Base-by-base conservation (phyloP, 345 rosid species). In the Aethionema arabicum region DNA sequence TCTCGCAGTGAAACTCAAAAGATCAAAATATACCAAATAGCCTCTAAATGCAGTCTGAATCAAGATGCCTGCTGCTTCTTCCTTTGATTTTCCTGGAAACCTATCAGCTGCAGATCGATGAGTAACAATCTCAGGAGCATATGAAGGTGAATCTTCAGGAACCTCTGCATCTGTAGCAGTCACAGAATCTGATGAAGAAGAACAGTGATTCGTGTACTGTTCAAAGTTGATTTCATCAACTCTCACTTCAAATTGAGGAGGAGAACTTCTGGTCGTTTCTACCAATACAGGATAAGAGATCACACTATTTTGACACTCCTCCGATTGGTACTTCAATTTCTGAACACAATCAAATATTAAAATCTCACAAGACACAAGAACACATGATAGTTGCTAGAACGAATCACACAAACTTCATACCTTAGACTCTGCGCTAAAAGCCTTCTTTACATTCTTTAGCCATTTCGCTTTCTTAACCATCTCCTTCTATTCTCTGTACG, bases 401-500 rank as follows among this genome's bases (percentile, higher is more conserved):
- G 15, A 7, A 53, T 3, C 4, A 13, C 4, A 13, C 0, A 68
- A 55, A 50, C 1, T 13, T 15, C 0, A 39, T 14, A 70, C 74
- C 65, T 64, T 70, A 56, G 88, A 79, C 9, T 83, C 83, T 3
- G 88, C 85, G 67, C 89, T 83, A 67, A 89, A 82, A 48, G 89
- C 90, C 59, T 85, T 92, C 83, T 80, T 87, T n/a, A 92, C 84
- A 49, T 76, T 79, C 67, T 91, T 77, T 65, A 92, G 78, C 98
- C 98, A 92, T 66, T 87, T 92, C 32, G 93, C 91, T 67, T 89
- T 89, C 54, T 70, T 83, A 43, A 95, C 95, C 98, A 92, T 92
- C 70, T 78, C 73, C 56, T 74, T 64, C 72, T 72, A 65, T 78
- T 76, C 70, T 75, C 41, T 69, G 48, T 44, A 37, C 40, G 6